Percentiles rank a stretch among this genome's conserved stretches.
Evolutionary conservation across 2,329 filamentous ascomycete genomes (phyloP).

Genomic region (Boeremia exigua): DNA sequence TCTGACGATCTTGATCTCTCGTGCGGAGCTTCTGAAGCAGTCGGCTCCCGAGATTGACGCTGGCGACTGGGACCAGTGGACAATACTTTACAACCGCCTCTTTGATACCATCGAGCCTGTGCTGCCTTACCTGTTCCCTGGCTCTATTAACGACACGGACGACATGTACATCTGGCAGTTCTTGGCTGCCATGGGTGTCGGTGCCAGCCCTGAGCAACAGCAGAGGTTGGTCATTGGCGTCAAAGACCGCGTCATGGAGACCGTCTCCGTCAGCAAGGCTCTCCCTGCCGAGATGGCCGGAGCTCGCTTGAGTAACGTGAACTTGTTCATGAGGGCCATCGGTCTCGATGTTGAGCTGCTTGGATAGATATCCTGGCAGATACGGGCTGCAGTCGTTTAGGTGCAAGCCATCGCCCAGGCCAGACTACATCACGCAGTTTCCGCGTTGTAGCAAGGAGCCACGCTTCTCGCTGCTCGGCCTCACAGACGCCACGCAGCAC

Average conservation of each 20-base stretch:
- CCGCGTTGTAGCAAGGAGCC: background rate
- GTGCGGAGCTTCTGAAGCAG: slow-evolving; percentile 92
- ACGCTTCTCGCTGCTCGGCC: slow-evolving; percentile 2
- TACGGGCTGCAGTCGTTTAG: background rate
- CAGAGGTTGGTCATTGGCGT: slow-evolving; percentile 92
- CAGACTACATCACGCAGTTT: background rate
- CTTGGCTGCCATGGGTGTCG: slow-evolving; percentile 91
- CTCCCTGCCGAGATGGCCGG: slow-evolving; percentile 85
- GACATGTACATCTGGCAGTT: slow-evolving; percentile 99
- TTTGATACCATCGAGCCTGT: slow-evolving; percentile 88
- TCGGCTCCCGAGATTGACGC: slow-evolving; percentile 69
- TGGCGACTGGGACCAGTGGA: slow-evolving; percentile 78
- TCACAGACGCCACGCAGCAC: background rate
- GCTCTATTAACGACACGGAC: slow-evolving; percentile 85
- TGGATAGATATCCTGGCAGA: slow-evolving; percentile 51
- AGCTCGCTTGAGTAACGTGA: slow-evolving; percentile 87
- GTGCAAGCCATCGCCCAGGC: background rate
- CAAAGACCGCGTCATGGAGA: slow-evolving; percentile 98
- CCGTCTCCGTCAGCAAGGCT: slow-evolving; percentile 85
- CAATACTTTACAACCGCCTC: slow-evolving; percentile 79
- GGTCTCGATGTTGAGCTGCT: slow-evolving; percentile 91
- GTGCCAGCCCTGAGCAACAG: slow-evolving; percentile 91
- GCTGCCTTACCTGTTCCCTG: slow-evolving; percentile 86
- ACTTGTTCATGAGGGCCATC: slow-evolving; percentile 97
- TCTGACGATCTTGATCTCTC: slow-evolving; percentile 91